Base-by-base conservation (phyloP, 441 rosid genomes). In the Rhodomyrtus psidioides region DNA sequence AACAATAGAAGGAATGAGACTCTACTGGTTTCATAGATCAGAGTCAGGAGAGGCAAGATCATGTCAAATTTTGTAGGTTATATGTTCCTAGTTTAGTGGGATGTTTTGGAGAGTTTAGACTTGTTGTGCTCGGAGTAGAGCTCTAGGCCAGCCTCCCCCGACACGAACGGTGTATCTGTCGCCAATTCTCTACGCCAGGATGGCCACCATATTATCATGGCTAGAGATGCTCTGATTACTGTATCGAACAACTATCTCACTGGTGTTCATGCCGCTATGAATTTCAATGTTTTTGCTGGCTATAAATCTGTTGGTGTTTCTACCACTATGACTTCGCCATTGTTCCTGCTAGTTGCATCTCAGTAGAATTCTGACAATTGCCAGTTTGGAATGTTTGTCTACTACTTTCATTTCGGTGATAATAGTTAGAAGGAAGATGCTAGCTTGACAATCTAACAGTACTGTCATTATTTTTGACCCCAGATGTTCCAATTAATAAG, bases 121-220 rank as follows among this genome's bases (percentile, higher is more conserved):
- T 60, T 60, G 15, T 2, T 27, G 10, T 0, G 39, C 3, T 28
- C 42, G 0, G 23, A 62, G 23, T 0, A 2, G 1, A 1, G 17
- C 3, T 16, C 23, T 30, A 0, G 1, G 7, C 12, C 44, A 3
- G 42, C 42, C 4, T 39, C 42, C 42, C 42, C 42, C 42, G 42
- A 39, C 42, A 39, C 42, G 42, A 39, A 39, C 42, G 5, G 42
- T 39, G 42, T 62, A 62, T 16, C 23, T 39, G 27, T 15, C 42
- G 28, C 42, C 42, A 39, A 39, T 39, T 39, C 42, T 39, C 42
- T 39, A 39, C 42, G 42, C 42, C 42, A 5, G 42, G 42, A 39
- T 39, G 42, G 42, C 42, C 42, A 39, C 42, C 42, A 16, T 15
- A 28, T 28, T 34, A 62, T 17, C 21, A 9, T 62, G 74, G 74